Percentiles rank a stretch among this genome's conserved stretches.
phyloP scores from a whole-genome alignment of 768 basidiomycete genomes.

The Suillus americanus region DNA sequence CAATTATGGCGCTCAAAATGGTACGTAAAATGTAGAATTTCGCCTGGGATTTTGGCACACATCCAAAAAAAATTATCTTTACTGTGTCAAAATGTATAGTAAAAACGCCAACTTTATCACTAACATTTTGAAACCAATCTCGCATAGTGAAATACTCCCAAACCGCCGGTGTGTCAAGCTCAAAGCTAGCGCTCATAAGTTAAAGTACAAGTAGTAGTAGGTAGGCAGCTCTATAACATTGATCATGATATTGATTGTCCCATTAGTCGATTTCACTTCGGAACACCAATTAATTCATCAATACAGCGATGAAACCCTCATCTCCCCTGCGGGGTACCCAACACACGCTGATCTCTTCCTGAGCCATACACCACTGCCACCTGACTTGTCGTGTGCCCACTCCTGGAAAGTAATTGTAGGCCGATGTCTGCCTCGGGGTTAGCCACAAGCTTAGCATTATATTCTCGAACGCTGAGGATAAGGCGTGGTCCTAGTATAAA shows the following conservation, averaged over 20 bases:
- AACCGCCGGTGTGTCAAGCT: too few species aligned
- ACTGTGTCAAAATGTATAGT: not conserved
- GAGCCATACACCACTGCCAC: not conserved
- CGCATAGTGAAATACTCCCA: too few species aligned
- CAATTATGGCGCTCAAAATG: not conserved
- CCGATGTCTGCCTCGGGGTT: not conserved
- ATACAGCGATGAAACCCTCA: not conserved
- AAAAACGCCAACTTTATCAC: not conserved
- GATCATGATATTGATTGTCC: not conserved
- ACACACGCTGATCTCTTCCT: not conserved
- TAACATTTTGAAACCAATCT: conserved; percentile 2
- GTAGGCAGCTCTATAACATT: not conserved
- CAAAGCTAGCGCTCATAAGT: too few species aligned
- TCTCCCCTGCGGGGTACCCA: not conserved
- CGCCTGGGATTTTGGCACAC: not conserved
- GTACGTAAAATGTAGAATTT: not conserved
- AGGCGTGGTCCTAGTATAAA: not conserved
- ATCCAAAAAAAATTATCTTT: not conserved
- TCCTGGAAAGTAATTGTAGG: not conserved
- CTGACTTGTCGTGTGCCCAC: not conserved
- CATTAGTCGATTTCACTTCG: not conserved
- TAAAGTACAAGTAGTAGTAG: too few species aligned
- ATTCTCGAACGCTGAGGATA: not conserved
- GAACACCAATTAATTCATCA: not conserved
- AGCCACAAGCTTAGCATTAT: not conserved